Base-by-base conservation (phyloP, 2,329 filamentous ascomycete species). In the Ceratocystis lukuohia region DNA sequence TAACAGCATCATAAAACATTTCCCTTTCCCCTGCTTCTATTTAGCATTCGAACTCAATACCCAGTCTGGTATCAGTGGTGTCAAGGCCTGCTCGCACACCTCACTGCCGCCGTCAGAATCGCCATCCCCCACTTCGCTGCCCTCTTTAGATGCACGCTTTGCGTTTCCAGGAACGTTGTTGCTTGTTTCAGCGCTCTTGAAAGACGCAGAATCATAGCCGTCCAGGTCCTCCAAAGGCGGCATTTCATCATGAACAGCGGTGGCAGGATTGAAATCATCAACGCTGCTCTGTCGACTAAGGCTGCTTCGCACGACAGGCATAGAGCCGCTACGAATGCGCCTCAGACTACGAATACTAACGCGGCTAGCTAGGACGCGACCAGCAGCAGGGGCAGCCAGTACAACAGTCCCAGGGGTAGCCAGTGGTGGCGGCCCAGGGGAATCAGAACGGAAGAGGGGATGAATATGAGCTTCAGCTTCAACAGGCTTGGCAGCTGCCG, bases 391-490 rank as follows among this genome's bases (percentile, higher is more conserved):
- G 2, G 88, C 85, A 0, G 88, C 88, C 10, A 84, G 78, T 62
- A 92, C 86, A 17, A 86, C 80, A 0, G 88, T 92, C 0, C 87
- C 86, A 0, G 87, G 85, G 0, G 86, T 88, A 1, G 82, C 80
- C 5, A 83, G 75, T 0, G 88, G 83, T 1, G 87, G 85, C 6
- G 87, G 87, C 1, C 79, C 81, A 0, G 86, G 86, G 50, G 84
- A 88, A 72, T 89, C 87, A 5, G 85, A 86, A 68, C 88, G 81
- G 77, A 92, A 91, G 2, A 92, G 80, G 7, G 88, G 88, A 73
- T 92, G 88, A 59, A 91, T 91, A 72, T 91, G 84, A 2, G 84
- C 79, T 73, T 91, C 87, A 71, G 67, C 67, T 73, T 91, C 87
- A 71, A 64, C 67, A 28, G 67, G 64, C 80, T 80, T 62, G 72